These are phyloP conservation scores for Fraxinus velutina DNA, from an alignment of 305 asterid genomes.

Conservation along the genomic window DNA sequence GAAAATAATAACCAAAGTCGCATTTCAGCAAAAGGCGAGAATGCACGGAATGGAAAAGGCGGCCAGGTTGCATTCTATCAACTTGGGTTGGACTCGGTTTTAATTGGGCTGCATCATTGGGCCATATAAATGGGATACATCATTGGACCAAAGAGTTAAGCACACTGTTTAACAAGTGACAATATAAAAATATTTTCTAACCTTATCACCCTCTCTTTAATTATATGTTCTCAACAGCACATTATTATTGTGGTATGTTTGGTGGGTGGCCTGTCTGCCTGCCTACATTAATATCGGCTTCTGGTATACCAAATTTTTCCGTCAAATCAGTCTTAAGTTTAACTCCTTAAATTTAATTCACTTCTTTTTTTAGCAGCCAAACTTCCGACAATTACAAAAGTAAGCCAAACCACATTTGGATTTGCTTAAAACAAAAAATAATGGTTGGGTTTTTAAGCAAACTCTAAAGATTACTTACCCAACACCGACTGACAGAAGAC, in stretches of 20 bases:
- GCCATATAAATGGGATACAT: no score
- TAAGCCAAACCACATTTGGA: background rate
- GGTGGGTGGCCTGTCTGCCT: conserved; percentile 7
- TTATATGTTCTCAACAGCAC: no score
- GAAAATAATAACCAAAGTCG: no score
- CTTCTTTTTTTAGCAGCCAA: background rate
- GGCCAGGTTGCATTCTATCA: no score
- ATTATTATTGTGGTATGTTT: background rate
- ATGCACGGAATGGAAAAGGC: no score
- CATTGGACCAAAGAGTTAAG: no score
- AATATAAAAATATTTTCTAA: no score
- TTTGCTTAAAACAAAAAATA: background rate
- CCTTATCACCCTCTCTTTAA: background rate
- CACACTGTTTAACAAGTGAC: background rate
- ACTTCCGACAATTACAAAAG: background rate
- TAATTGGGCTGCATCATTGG: no score
- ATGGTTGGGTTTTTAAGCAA: background rate
- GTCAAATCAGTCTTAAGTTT: background rate
- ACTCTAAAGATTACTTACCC: conserved; percentile 19
- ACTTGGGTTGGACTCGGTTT: no score
- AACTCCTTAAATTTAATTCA: background rate
- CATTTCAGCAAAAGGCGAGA: no score
- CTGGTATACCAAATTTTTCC: conserved; percentile 8
- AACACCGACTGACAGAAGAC: background rate
- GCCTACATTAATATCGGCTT: conserved; percentile 14